Base-by-base conservation (phyloP, 352 stramenopile species). In the Albugo candida region DNA sequence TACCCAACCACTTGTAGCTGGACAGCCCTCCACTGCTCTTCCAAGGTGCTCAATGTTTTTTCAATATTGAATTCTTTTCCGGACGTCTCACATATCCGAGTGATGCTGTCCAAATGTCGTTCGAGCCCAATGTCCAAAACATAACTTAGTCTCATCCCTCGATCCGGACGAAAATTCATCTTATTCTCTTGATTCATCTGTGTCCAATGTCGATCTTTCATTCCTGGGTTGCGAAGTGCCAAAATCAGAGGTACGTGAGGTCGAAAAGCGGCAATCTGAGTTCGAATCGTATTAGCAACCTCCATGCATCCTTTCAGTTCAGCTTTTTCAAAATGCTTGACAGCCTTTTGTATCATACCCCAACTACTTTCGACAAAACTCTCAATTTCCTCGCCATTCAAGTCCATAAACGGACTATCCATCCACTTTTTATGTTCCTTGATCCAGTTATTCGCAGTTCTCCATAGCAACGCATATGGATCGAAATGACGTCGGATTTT, bases 41-140 rank as follows among this genome's bases (percentile, higher is more conserved):
- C 73, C 91, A 97, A 97, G 10, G 80, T 64, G 51, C 94, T 89
- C 5, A 97, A 60, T 0, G 83, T 84, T 44, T 83, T 88, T 48
- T 97, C 87, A 51, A 97, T 97, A 54, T 92, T 81, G 39, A 94
- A 95, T 48, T 97, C 91, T 54, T 97, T 97, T 3, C 79, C 82
- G 2, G 89, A 91, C 0, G 76, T 92, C 60, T 97, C 89, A 18
- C 82, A 82, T 41, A 96, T 89, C 17, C 87, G 92, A 31, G 79
- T 67, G 20, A 97, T 95, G 2, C 70, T 65, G 13, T 94, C 83
- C 2, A 91, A 64, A 50, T 95, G 79, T 17, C 81, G 71, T 10
- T 89, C 66, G 0, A 97, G 64, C 13, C 86, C 76, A 13, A 97
- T 51, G 14, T 91, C 78, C 0, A 88, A 52, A 5, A 89, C 75